These are phyloP conservation scores for Phytophthora podocarpi DNA, from an alignment of 352 stramenopile species.

Conservation along the genomic window DNA sequence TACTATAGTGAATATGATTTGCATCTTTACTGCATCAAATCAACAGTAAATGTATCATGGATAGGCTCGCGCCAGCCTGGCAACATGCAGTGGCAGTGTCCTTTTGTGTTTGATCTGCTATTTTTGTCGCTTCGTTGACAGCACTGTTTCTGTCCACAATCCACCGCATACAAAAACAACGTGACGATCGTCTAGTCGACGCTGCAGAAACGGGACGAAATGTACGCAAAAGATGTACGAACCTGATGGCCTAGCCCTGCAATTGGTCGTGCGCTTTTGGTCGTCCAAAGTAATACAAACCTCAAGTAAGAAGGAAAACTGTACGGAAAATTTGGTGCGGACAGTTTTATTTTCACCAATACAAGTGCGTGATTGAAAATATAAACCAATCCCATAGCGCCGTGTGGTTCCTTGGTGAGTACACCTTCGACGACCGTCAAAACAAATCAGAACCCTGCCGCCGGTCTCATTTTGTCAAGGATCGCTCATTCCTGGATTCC, in stretches of 20 bases:
- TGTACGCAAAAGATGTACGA: background rate
- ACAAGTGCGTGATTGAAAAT: background rate
- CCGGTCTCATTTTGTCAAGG: background rate
- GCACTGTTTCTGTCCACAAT: conserved; percentile 3
- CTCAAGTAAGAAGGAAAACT: background rate
- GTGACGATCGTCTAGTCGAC: conserved; percentile 2
- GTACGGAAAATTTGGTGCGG: background rate
- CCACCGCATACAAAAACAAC: no score
- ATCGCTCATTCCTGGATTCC: conserved; percentile 74
- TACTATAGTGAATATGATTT: no score
- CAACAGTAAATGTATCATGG: no score
- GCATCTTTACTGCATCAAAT: no score
- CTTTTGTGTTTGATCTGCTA: no score
- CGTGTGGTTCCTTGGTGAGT: conserved; percentile 7
- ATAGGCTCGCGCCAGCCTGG: no score
- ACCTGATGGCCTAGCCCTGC: background rate
- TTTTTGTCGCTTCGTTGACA: background rate
- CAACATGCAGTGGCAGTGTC: no score
- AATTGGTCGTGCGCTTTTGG: background rate
- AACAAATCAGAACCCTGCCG: conserved; percentile 3
- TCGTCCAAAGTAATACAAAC: background rate
- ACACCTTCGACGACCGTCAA: no score
- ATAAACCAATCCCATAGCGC: background rate
- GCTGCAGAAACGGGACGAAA: background rate
- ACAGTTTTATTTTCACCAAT: background rate